Conservation (phyloP, 2,329 filamentous ascomycete species). For the Nigrospora osmanthi region DNA sequence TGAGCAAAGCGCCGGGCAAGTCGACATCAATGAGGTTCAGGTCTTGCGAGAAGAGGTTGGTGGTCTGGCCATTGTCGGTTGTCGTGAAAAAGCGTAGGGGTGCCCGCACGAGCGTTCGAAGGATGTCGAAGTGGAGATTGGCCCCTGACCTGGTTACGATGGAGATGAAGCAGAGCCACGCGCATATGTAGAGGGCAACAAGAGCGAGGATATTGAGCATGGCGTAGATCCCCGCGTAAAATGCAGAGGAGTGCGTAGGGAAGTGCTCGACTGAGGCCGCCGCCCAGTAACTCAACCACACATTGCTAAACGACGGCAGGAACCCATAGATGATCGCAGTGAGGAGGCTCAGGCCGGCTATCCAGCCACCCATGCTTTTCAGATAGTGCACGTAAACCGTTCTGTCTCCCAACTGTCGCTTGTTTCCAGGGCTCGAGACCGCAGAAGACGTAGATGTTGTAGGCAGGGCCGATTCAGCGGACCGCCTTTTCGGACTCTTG, state of each 20-base stretch:
- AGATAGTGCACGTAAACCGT: slow-evolving; percentile 16
- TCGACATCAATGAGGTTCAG: slow-evolving; percentile 31
- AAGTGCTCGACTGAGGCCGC: slow-evolving; percentile 2
- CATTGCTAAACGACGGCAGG: slow-evolving; percentile 1
- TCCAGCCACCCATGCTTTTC: slow-evolving; percentile 6
- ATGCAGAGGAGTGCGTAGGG: slow-evolving; percentile 1
- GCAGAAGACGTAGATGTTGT: slow-evolving; percentile 1
- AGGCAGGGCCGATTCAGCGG: neutral
- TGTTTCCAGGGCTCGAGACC: slow-evolving; percentile 1
- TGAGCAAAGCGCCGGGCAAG: slow-evolving; percentile 24
- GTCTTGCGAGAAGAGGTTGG: slow-evolving; percentile 38
- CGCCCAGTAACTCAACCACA: slow-evolving; percentile 6
- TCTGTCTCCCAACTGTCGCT: slow-evolving; percentile 10
- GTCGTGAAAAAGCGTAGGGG: slow-evolving; percentile 31
- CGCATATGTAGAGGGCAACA: neutral
- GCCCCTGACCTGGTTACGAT: slow-evolving; percentile 24
- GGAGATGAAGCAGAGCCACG: slow-evolving; percentile 25
- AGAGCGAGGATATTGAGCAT: neutral
- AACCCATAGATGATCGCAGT: neutral
- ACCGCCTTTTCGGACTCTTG: neutral
- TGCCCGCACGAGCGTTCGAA: slow-evolving; percentile 25
- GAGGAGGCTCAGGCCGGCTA: neutral
- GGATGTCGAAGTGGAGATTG: slow-evolving; percentile 2
- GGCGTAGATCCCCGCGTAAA: neutral
- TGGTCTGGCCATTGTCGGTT: slow-evolving; percentile 31